Percentiles rank a stretch among this genome's conserved stretches.
phyloP scores from a whole-genome alignment of 1,139 yeast genomes.

The Yamadazyma taylorii region DNA sequence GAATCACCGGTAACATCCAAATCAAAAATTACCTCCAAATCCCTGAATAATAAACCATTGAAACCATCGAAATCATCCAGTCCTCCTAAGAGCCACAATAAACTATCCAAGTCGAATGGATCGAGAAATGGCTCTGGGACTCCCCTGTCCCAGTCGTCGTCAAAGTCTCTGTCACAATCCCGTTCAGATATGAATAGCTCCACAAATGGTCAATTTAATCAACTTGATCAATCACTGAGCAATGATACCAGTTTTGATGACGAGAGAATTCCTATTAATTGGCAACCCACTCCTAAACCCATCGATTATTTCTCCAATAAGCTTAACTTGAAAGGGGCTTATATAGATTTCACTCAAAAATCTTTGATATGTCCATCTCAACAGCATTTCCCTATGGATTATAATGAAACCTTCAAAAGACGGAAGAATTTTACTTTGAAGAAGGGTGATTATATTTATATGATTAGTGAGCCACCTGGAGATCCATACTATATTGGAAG shows the following conservation, averaged over 20 bases:
- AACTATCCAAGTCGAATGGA: too few relatives aligned
- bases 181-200: too few relatives aligned
- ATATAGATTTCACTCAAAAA: conserved; percentile 31
- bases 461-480: conserved; percentile 92
- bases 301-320: conserved; percentile 39
- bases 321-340: conserved; percentile 36
- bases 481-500: conserved; percentile 92
- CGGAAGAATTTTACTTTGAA: conserved; percentile 26
- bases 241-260: conserved; percentile 1
- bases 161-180: too few relatives aligned
- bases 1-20: not conserved
- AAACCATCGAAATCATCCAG: too few relatives aligned
- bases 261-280: conserved; percentile 30
- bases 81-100: too few relatives aligned
- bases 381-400: conserved; percentile 7
- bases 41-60: too few relatives aligned
- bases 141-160: too few relatives aligned
- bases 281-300: conserved; percentile 38
- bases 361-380: conserved; percentile 38
- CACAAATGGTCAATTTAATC: too few relatives aligned
- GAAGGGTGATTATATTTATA: conserved; percentile 72
- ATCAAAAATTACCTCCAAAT: conserved; percentile 2
- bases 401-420: conserved; percentile 13
- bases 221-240: too few relatives aligned
- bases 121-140: too few relatives aligned